Evolutionary conservation across 1,139 yeast genomes (phyloP).

Genomic region (Candida tetrigidarum): DNA sequence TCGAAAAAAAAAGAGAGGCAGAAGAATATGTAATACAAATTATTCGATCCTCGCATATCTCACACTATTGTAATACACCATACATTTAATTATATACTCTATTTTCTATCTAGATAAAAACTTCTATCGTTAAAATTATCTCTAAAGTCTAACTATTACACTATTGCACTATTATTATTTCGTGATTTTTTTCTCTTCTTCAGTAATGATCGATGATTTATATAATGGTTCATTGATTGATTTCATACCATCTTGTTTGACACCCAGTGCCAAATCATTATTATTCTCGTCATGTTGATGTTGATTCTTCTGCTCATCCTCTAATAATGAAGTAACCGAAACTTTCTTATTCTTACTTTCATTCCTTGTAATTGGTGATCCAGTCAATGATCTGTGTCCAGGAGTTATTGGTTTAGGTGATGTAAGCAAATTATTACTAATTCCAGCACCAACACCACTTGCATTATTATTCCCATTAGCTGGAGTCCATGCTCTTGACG

Average conservation of each 20-base stretch:
- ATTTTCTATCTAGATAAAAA: background rate
- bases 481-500: slow-evolving; percentile 19
- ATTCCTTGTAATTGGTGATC: slow-evolving; percentile 20
- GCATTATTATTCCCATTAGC: background rate
- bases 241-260: slow-evolving; percentile 21
- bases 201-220: slow-evolving; percentile 23
- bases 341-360: slow-evolving; percentile 26
- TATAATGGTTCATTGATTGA: background rate
- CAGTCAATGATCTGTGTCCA: slow-evolving; percentile 15
- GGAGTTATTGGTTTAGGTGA: slow-evolving; percentile 13
- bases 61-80: too few species aligned
- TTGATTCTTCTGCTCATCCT: background rate
- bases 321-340: slow-evolving; percentile 34
- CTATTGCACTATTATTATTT: too few species aligned
- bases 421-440: slow-evolving; percentile 1
- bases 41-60: too few species aligned
- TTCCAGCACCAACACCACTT: slow-evolving; percentile 6
- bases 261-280: too few species aligned
- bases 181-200: slow-evolving; percentile 17
- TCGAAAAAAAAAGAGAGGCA: too few species aligned
- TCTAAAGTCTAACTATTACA: too few species aligned
- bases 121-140: too few species aligned
- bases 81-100: background rate
- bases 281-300: slow-evolving; percentile 19
- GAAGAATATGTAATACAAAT: too few species aligned